Evolutionary conservation across 106 monocot species (phyloP).

Genomic region (Acorus calamus): DNA sequence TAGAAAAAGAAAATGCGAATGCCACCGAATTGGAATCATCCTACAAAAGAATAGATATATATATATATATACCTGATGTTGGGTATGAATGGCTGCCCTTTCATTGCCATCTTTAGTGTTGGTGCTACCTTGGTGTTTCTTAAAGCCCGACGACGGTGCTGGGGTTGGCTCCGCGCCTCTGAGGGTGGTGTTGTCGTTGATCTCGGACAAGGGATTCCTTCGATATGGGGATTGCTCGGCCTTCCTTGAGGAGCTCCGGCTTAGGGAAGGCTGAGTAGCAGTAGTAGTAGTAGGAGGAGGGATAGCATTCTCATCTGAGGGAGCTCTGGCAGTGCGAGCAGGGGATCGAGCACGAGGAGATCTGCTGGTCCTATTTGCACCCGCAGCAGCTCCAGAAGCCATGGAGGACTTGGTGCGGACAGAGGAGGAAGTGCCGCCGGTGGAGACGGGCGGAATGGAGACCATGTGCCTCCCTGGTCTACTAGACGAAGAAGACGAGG

Average conservation of each 20-base stretch:
- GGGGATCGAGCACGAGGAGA: constrained; percentile 55
- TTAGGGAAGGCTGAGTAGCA: constrained; percentile 24
- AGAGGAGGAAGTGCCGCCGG: constrained; percentile 2
- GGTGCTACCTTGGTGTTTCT: background rate
- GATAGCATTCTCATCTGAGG: constrained; percentile 32
- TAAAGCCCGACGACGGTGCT: too few species aligned
- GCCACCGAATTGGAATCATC: too few species aligned
- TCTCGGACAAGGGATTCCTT: constrained; percentile 74
- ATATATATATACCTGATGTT: too few species aligned
- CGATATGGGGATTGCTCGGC: constrained; percentile 67
- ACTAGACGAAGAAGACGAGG: constrained; percentile 7
- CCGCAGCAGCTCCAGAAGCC: background rate
- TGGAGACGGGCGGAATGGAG: constrained; percentile 69
- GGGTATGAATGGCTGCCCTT: too few species aligned
- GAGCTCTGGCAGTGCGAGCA: constrained; percentile 16
- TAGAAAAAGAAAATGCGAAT: too few species aligned
- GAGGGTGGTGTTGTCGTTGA: constrained; percentile 49
- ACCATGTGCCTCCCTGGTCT: constrained; percentile 72
- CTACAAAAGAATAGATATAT: too few species aligned
- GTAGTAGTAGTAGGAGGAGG: background rate
- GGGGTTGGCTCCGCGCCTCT: constrained; percentile 11
- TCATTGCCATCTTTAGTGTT: too few species aligned
- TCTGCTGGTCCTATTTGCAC: constrained; percentile 11
- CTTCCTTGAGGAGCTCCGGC: constrained; percentile 76
- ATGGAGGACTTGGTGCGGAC: too few species aligned